phyloP scores from a whole-genome alignment of 331 rosid genomes.

The Pyracantha coccinea region DNA sequence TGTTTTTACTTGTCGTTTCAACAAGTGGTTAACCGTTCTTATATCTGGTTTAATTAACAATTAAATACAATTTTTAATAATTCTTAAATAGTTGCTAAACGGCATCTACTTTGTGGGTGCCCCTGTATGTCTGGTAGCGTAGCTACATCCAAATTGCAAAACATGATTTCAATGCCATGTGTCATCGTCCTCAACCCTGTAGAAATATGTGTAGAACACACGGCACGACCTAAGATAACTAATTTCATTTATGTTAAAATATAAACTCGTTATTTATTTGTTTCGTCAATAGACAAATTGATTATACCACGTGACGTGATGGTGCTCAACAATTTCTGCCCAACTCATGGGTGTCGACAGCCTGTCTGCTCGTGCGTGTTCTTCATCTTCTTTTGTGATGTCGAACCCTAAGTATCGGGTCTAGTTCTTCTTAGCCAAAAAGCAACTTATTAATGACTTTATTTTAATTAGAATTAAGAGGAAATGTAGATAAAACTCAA shows the following conservation, averaged over 20 bases:
- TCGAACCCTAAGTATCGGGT: neutral
- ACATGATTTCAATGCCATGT: neutral
- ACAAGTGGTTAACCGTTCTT: neutral
- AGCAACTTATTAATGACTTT: neutral
- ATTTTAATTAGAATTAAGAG: neutral
- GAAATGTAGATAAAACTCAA: neutral
- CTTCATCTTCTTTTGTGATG: neutral
- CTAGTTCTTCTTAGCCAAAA: neutral
- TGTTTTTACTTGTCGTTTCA: neutral
- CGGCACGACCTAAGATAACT: fast-evolving
- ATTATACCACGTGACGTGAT: neutral
- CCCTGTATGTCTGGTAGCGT: neutral
- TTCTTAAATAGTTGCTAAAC: neutral
- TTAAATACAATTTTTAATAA: neutral
- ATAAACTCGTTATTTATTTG: too few relatives aligned
- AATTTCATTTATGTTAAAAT: too few relatives aligned
- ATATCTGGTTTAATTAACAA: neutral
- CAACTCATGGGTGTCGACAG: neutral
- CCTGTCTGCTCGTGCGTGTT: too few relatives aligned
- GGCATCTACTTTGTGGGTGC: neutral
- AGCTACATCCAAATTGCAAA: neutral
- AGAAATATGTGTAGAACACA: neutral
- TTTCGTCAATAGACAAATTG: too few relatives aligned
- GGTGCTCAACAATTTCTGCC: too few relatives aligned
- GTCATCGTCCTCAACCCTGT: neutral